Evolutionary conservation across 1,284 basidiomycete genomes (phyloP), one percentile per base, ranked within the genome.

Genomic region (Boletellus sp.): DNA sequence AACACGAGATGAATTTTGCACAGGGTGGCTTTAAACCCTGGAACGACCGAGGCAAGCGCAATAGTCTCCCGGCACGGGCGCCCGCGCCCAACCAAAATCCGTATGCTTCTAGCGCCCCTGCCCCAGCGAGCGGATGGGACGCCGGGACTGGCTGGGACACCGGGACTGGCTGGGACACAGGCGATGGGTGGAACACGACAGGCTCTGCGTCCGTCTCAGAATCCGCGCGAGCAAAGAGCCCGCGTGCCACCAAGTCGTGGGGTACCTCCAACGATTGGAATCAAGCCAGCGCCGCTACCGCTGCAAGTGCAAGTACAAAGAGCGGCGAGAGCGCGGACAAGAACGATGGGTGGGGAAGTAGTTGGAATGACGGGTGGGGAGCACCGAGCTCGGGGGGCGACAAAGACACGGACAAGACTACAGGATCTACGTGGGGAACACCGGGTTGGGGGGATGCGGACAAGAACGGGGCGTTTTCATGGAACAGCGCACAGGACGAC

Each of bases 1-100:
- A 41, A 16, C 40, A 13, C 11, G 8, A 8, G 16, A 26, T 45
- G 13, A 47, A 27, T 14, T 20, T 3, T 40, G 4, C 30, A 32
- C 17, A 62, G 55, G 39, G 38, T 5, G 20, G 41, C 10, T 48
- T 46, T 38, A 49, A 45, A 21, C 11, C 50, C 20, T 36, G 47
- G 43, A 45, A 32, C 16, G 40, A 41, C 5, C 45, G 46, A 32
- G 40, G 39, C 21, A 47, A 23, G 11, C 43, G 29, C 21, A 21
- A 36, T 22, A 3, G 13, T 32, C 11, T 45, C 2, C 19, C 47
- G 14, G n/a, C n/a, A n/a, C n/a, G n/a, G n/a, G n/a, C n/a, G n/a
- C n/a, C n/a, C n/a, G n/a, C n/a, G n/a, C n/a, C n/a, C n/a, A n/a
- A n/a, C n/a, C n/a, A n/a, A n/a, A n/a, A n/a, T n/a, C n/a, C n/a